Evolutionary conservation across 169 alveolate genomes (phyloP).

Genomic region (Theileria orientalis): DNA sequence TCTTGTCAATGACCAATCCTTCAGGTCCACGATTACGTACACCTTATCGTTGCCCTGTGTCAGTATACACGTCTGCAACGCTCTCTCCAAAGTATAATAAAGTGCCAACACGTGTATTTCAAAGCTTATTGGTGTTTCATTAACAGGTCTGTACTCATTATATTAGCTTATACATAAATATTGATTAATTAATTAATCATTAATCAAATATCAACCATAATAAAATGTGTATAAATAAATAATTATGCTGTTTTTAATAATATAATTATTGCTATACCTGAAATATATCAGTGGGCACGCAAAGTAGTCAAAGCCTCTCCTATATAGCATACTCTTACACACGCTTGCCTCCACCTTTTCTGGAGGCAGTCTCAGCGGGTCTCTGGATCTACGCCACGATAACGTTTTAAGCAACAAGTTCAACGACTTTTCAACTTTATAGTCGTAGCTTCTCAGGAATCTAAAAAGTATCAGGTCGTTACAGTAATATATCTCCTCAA

Average conservation of each 20-base stretch:
- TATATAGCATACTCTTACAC: slow-evolving; percentile 43
- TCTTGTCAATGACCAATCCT: slow-evolving; percentile 50
- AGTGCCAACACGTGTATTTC: slow-evolving; percentile 45
- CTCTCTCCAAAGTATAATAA: slow-evolving; percentile 41
- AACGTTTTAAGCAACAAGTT: slow-evolving; percentile 40
- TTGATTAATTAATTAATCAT: not conserved
- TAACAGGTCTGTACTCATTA: slow-evolving; percentile 15
- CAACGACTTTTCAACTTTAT: slow-evolving; percentile 38
- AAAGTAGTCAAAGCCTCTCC: slow-evolving; percentile 53
- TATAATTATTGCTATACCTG: slow-evolving; percentile 9
- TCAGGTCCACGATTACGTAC: slow-evolving; percentile 47
- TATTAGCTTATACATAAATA: too few species aligned
- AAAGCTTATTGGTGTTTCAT: slow-evolving; percentile 25
- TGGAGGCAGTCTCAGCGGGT: slow-evolving; percentile 11
- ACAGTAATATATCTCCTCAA: slow-evolving; percentile 48
- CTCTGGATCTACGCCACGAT: slow-evolving; percentile 50
- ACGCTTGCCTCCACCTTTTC: slow-evolving; percentile 13
- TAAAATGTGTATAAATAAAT: not conserved
- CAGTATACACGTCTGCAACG: slow-evolving; percentile 17
- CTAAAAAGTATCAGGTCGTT: slow-evolving; percentile 44
- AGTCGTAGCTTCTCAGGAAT: slow-evolving; percentile 42
- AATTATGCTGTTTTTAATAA: too few species aligned
- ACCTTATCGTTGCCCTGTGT: slow-evolving; percentile 57
- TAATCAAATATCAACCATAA: not conserved
- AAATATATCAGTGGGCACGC: slow-evolving; percentile 49